These are phyloP conservation scores for Clitopilus passeckerianus DNA, from an alignment of 768 basidiomycete genomes.

Conservation along the genomic window DNA sequence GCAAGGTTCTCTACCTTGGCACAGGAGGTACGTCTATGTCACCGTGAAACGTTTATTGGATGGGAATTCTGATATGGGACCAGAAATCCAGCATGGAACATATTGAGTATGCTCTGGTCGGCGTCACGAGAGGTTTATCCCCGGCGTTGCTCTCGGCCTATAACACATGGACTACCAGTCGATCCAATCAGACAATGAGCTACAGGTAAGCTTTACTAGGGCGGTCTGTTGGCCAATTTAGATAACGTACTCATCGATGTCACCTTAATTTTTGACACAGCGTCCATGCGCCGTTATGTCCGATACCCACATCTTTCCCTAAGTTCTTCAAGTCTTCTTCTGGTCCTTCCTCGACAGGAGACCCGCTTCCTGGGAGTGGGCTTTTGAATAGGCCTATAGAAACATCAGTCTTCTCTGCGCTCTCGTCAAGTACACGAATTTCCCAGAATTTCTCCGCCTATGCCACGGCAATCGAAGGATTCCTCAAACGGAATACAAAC, in stretches of 20 bases:
- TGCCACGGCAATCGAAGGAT: slow-evolving; percentile 44
- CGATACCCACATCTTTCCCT: slow-evolving; percentile 59
- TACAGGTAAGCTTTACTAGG: slow-evolving; percentile 33
- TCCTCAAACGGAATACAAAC: slow-evolving; percentile 31
- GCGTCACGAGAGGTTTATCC: slow-evolving; percentile 60
- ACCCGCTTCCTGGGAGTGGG: slow-evolving; percentile 5
- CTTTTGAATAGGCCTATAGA: slow-evolving; percentile 11
- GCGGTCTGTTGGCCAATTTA: slow-evolving; percentile 3
- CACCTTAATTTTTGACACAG: slow-evolving; percentile 21
- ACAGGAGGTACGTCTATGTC: slow-evolving; percentile 15
- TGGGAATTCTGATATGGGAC: slow-evolving; percentile 5
- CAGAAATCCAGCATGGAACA: not conserved
- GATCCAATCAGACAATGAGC: slow-evolving; percentile 15
- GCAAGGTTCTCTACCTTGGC: slow-evolving; percentile 36
- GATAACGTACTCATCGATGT: slow-evolving; percentile 4
- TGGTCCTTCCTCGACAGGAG: not conserved
- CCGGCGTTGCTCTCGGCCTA: slow-evolving; percentile 27
- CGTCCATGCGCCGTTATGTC: slow-evolving; percentile 45
- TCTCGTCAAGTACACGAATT: slow-evolving; percentile 35
- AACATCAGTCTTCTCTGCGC: slow-evolving; percentile 34
- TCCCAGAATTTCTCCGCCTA: slow-evolving; percentile 43
- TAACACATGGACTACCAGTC: slow-evolving; percentile 26
- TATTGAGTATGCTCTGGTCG: slow-evolving; percentile 33
- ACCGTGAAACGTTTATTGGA: not conserved
- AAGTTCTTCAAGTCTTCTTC: slow-evolving; percentile 28